Evolutionary conservation across 139 green algal genomes (phyloP).

Genomic region (Tetraselmis striata): DNA sequence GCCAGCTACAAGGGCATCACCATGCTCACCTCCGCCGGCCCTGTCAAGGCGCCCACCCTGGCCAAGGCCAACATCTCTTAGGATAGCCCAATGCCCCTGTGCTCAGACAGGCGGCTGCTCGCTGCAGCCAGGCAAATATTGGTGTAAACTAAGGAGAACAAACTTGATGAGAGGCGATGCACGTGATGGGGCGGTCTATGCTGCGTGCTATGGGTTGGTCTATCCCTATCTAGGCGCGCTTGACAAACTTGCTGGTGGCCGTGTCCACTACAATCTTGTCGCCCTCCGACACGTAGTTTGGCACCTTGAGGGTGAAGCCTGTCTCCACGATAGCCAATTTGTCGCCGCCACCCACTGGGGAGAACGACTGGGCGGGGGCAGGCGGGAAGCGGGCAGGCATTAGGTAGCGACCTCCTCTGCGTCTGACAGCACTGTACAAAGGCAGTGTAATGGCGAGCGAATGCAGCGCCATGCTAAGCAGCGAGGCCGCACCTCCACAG

Average conservation of each 20-base stretch:
- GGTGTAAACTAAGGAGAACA: too few species aligned
- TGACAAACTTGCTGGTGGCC: background rate
- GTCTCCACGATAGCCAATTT: background rate
- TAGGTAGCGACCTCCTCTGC: too few species aligned
- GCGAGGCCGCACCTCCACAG: background rate
- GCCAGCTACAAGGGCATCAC: slow-evolving; percentile 41
- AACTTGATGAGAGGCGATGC: too few species aligned
- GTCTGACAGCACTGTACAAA: too few species aligned
- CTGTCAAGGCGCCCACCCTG: slow-evolving; percentile 42
- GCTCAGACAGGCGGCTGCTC: too few species aligned
- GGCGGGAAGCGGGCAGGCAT: too few species aligned
- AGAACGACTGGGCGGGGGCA: too few species aligned
- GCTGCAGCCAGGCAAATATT: too few species aligned
- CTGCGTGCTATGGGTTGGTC: too few species aligned
- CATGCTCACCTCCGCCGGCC: slow-evolving; percentile 59
- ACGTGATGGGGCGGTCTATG: too few species aligned
- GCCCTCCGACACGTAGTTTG: background rate
- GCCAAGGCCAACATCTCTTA: slow-evolving; percentile 50
- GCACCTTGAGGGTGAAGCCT: background rate
- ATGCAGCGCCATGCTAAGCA: too few species aligned
- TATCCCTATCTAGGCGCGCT: background rate
- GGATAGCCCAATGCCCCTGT: slow-evolving; percentile 2
- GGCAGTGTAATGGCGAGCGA: too few species aligned
- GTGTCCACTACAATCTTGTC: background rate
- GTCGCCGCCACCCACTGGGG: background rate